phyloP scores from a whole-genome alignment of 2,329 filamentous ascomycete species.

The Trichoderma sp. region DNA sequence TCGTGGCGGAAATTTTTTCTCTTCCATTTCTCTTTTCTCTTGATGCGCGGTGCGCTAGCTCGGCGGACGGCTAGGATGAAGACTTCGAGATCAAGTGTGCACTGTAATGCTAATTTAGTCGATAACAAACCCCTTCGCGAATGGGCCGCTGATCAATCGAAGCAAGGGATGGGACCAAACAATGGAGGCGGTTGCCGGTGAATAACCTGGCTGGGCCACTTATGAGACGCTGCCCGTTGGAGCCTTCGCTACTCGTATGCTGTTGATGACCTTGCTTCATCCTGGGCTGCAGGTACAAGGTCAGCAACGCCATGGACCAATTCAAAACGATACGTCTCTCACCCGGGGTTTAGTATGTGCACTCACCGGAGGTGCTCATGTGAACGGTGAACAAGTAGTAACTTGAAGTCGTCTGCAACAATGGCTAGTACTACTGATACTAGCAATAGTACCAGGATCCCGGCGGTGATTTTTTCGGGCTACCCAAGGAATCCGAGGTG shows the following conservation, averaged over 20 bases:
- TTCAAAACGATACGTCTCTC: not conserved
- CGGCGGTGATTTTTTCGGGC: conserved; percentile 1
- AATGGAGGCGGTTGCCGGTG: conserved; percentile 10
- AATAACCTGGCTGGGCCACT: not conserved
- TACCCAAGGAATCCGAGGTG: conserved; percentile 19
- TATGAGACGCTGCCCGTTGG: not conserved
- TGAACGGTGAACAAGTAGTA: not conserved
- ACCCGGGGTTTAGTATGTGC: no score
- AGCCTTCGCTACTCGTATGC: conserved; percentile 1
- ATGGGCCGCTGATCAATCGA: conserved; percentile 21
- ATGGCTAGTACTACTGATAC: not conserved
- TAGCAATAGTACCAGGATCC: not conserved
- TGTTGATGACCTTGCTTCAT: not conserved
- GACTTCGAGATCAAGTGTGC: not conserved
- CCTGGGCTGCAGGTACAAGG: conserved; percentile 7
- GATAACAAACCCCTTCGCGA: conserved; percentile 8
- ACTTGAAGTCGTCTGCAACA: not conserved
- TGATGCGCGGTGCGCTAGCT: not conserved
- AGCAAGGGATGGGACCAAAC: conserved; percentile 21
- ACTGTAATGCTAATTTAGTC: conserved; percentile 3
- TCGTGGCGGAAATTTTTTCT: conserved; percentile 16
- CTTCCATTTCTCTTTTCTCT: not conserved
- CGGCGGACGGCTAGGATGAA: not conserved
- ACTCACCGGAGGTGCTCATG: conserved; percentile 1
- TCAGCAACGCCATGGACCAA: conserved; percentile 9